A percentile compares a stretch with the other conserved stretches of the same genome.
phyloP scores from a whole-genome alignment of 2,329 filamentous ascomycete genomes.

The Ilyonectria robusta region DNA sequence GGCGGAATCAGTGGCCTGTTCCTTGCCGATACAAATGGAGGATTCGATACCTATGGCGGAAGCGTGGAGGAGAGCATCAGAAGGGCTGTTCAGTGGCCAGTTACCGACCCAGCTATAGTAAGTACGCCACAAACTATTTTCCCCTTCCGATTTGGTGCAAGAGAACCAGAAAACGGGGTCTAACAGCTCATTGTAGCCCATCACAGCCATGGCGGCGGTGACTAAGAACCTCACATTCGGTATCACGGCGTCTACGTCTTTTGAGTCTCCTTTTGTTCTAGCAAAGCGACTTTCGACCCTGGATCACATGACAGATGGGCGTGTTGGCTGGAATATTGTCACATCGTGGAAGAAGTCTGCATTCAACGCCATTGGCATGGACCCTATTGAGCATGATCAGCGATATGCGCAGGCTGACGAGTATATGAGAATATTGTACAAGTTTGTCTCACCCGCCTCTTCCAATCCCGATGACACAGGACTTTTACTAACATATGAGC shows the following conservation, averaged over 20 bases:
- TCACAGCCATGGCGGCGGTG: slow-evolving; percentile 18
- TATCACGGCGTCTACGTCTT: slow-evolving; percentile 12
- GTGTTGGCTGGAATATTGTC: slow-evolving; percentile 23
- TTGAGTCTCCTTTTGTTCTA: slow-evolving; percentile 13
- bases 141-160: too few relatives aligned
- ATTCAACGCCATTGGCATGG: slow-evolving; percentile 16
- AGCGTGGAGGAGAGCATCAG: slow-evolving; percentile 16
- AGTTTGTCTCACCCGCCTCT: not conserved
- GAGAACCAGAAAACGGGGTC: too few relatives aligned
- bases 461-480: too few relatives aligned
- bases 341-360: slow-evolving; percentile 20
- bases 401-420: slow-evolving; percentile 18
- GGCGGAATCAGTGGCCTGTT: slow-evolving; percentile 11
- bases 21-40: slow-evolving; percentile 17
- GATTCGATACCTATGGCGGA: slow-evolving; percentile 13
- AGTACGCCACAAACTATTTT: not conserved
- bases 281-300: slow-evolving; percentile 19
- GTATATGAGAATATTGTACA: slow-evolving; percentile 3
- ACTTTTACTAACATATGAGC: too few relatives aligned
- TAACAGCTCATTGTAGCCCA: not conserved
- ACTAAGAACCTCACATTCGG: slow-evolving; percentile 9
- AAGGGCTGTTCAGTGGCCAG: slow-evolving; percentile 13
- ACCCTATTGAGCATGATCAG: slow-evolving; percentile 13
- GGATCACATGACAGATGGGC: slow-evolving; percentile 14
- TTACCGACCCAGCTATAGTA: slow-evolving; percentile 14